A percentile compares a stretch with the other conserved stretches of the same genome.
Conservation (phyloP, 1,284 basidiomycete species). For the Rugosomyces carneus region DNA sequence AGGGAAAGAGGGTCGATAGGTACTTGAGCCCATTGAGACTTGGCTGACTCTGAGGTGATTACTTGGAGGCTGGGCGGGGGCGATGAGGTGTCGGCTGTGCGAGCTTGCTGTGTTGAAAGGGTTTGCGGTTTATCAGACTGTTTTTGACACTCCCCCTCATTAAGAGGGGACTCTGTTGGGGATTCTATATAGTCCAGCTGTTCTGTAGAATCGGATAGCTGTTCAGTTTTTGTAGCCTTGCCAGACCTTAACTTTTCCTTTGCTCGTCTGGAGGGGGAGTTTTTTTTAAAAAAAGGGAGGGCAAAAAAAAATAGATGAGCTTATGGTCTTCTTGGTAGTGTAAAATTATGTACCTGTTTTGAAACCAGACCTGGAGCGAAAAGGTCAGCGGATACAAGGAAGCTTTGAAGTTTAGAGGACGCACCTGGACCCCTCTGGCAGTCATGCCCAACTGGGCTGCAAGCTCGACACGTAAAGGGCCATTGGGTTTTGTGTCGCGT, state of each 20-base stretch:
- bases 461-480: slow-evolving; percentile 69
- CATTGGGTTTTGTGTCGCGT: slow-evolving; percentile 86
- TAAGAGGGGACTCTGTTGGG: slow-evolving; percentile 5
- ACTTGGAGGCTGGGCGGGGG: slow-evolving; percentile 35
- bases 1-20: slow-evolving; percentile 23
- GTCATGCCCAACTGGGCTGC: slow-evolving; percentile 86
- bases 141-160: background rate
- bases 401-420: slow-evolving; percentile 22
- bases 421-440: slow-evolving; percentile 85
- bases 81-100: slow-evolving; percentile 14
- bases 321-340: too few relatives aligned
- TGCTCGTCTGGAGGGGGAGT: slow-evolving; percentile 49
- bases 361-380: slow-evolving; percentile 75
- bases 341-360: slow-evolving; percentile 83
- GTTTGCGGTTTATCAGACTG: slow-evolving; percentile 14
- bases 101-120: background rate
- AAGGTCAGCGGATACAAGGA: slow-evolving; percentile 17
- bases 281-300: too few relatives aligned
- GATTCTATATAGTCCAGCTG: slow-evolving; percentile 14
- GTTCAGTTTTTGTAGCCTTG: slow-evolving; percentile 25
- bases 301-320: too few relatives aligned
- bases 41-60: slow-evolving; percentile 30
- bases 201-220: slow-evolving; percentile 11
- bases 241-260: slow-evolving; percentile 66
- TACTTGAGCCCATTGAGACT: slow-evolving; percentile 35